These are phyloP conservation scores for Mycena sp. DNA, from an alignment of 1,284 basidiomycete species.

Conservation along the genomic window DNA sequence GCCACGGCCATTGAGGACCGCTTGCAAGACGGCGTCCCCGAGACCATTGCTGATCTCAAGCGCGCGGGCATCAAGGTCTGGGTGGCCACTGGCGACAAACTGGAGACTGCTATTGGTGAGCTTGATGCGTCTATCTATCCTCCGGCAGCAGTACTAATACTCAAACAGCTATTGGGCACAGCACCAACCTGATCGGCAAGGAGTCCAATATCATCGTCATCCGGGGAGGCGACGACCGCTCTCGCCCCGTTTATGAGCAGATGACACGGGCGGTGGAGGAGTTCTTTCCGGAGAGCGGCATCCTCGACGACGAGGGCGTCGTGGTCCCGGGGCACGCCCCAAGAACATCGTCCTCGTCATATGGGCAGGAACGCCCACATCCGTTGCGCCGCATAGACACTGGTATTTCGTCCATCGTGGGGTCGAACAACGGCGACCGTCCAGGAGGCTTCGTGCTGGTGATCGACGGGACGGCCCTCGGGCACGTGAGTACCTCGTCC, in stretches of 20 bases:
- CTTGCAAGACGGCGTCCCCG: slow-evolving; percentile 96
- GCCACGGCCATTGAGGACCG: slow-evolving; percentile 99
- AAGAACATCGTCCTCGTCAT: slow-evolving; percentile 38
- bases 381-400: slow-evolving; percentile 72
- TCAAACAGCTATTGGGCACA: slow-evolving; percentile 98
- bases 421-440: slow-evolving; percentile 85
- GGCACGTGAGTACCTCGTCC: slow-evolving; percentile 53
- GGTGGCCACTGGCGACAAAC: slow-evolving; percentile 99
- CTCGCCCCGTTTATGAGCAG: slow-evolving; percentile 84
- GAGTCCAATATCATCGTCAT: slow-evolving; percentile 93
- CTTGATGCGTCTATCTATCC: slow-evolving; percentile 95
- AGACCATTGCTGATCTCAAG: slow-evolving; percentile 90
- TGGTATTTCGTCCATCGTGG: slow-evolving; percentile 85
- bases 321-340: slow-evolving; percentile 29
- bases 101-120: slow-evolving; percentile 99
- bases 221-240: slow-evolving; percentile 72
- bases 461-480: slow-evolving; percentile 88
- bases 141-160: slow-evolving; percentile 97
- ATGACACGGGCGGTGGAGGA: slow-evolving; percentile 83
- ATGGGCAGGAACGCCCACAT: slow-evolving; percentile 43
- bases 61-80: slow-evolving; percentile 99
- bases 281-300: slow-evolving; percentile 86
- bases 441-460: slow-evolving; percentile 96
- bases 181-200: slow-evolving; percentile 97
- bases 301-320: slow-evolving; percentile 58